Evolutionary conservation across 306 rosid genomes (phyloP), one percentile per base, ranked within the genome.

Genomic region (Albizia julibrissin): DNA sequence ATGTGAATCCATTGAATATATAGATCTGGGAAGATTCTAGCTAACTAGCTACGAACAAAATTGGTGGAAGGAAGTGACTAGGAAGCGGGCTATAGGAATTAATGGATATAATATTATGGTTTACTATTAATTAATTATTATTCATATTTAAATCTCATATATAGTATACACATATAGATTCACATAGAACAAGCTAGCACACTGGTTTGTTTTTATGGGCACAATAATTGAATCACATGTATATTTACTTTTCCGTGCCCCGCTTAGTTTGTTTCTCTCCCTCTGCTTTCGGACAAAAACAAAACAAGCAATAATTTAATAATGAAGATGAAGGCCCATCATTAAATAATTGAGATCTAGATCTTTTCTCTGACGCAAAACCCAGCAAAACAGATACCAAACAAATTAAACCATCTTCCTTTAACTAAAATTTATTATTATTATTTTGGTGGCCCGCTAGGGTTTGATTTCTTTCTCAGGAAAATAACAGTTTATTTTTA

Each of bases 201-300:
- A 79, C 7, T 58, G 19, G 56, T 15, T 80, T 75, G 76, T 82
- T 82, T 29, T 79, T 69, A 74, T 70, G 66, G 69, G 81, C 59
- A 75, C 76, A 79, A 82, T 82, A 62, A 82, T 82, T 82, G 84
- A 69, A 61, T 75, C 82, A 75, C 86, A 82, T 82, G 79, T 24
- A 71, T 24, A 47, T 47, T 47, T 69, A 31, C 74, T 4, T 18
- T 22, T 69, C 1, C 1, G n/a, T 21, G 0, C 40, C 11, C 7
- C 1, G 3, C 3, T 69, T 9, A 10, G 12, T 9, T 39, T 37
- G 24, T 40, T 69, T 40, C 39, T n/a, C 43, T 9, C 56, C 61
- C 22, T 75, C 69, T 4, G 31, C 76, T 65, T 59, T 29, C 16
- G 15, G 54, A 59, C 68, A 78, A 43, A 37, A 58, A 50, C 24